phyloP scores from a whole-genome alignment of 768 basidiomycete genomes.

The Termitomyces sp. region DNA sequence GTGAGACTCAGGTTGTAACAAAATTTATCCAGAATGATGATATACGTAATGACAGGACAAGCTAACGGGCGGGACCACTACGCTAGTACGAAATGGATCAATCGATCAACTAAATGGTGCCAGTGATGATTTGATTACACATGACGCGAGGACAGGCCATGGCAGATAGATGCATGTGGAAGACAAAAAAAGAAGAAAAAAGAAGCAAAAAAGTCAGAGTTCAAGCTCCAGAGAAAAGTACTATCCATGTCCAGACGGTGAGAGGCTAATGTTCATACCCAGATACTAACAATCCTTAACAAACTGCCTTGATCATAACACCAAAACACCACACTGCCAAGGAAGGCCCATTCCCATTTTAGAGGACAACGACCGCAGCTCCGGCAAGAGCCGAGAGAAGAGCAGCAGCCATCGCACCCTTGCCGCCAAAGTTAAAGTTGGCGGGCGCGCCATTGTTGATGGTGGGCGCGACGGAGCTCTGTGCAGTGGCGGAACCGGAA shows the following conservation, averaged over 20 bases:
- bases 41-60: conserved; percentile 23
- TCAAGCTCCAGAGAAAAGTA: not conserved
- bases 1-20: too few species aligned
- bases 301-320: not conserved
- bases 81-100: conserved; percentile 12
- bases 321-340: not conserved
- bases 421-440: conserved; percentile 25
- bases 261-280: not conserved
- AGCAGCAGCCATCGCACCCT: conserved; percentile 30
- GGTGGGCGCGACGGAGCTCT: conserved; percentile 10
- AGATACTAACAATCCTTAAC: not conserved
- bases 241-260: not conserved
- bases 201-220: not conserved
- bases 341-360: conserved; percentile 5
- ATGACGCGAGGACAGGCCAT: not conserved
- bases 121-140: not conserved
- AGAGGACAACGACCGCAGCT: conserved; percentile 42
- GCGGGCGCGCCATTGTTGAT: conserved; percentile 25
- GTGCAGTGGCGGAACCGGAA: conserved; percentile 5
- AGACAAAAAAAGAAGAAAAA: not conserved
- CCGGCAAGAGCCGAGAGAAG: conserved; percentile 48
- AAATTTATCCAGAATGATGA: not conserved
- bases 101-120: conserved; percentile 2
- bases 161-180: not conserved
- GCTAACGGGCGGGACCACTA: conserved; percentile 22